Conservation (phyloP, 768 basidiomycete genomes). For the Glaciozyma martinii region DNA sequence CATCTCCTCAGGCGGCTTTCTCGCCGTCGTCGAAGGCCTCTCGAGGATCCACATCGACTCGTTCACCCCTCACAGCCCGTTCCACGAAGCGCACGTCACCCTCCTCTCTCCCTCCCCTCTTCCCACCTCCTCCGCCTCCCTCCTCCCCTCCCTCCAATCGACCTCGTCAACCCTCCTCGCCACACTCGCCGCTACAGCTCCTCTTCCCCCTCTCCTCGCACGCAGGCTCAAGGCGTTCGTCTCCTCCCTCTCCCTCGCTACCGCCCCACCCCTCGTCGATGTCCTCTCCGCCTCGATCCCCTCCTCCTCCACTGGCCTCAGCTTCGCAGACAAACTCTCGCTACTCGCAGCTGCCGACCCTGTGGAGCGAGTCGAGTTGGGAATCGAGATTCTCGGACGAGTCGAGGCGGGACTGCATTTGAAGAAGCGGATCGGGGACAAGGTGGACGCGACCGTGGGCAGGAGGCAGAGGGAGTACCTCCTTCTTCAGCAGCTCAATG, state of each 20-base stretch:
- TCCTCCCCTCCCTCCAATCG: constrained; percentile 6
- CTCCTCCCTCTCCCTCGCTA: constrained; percentile 20
- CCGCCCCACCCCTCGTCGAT: constrained; percentile 35
- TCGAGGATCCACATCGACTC: constrained; percentile 24
- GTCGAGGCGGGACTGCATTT: constrained; percentile 12
- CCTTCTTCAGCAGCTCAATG: constrained; percentile 25
- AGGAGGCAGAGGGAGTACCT: constrained; percentile 16
- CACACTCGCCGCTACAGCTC: constrained; percentile 26
- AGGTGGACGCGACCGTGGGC: constrained; percentile 9
- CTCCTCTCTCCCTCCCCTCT: constrained; percentile 10
- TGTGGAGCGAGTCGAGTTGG: constrained; percentile 27
- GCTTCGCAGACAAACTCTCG: constrained; percentile 34
- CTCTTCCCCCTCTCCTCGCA: constrained; percentile 7
- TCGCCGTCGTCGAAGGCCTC: constrained; percentile 28
- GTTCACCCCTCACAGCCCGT: constrained; percentile 3
- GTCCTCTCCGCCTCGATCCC: constrained; percentile 29
- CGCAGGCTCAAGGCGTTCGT: constrained; percentile 32
- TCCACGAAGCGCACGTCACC: constrained; percentile 20
- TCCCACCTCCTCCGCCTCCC: not conserved
- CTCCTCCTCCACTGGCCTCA: constrained; percentile 25
- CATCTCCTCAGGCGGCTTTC: constrained; percentile 10
- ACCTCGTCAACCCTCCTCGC: constrained; percentile 6
- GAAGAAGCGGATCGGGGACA: constrained; percentile 6
- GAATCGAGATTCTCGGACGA: constrained; percentile 27
- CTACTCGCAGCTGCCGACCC: constrained; percentile 33